phyloP scores from a whole-genome alignment of 192 early-diverging fungal species.

The Coemansia sp. region DNA sequence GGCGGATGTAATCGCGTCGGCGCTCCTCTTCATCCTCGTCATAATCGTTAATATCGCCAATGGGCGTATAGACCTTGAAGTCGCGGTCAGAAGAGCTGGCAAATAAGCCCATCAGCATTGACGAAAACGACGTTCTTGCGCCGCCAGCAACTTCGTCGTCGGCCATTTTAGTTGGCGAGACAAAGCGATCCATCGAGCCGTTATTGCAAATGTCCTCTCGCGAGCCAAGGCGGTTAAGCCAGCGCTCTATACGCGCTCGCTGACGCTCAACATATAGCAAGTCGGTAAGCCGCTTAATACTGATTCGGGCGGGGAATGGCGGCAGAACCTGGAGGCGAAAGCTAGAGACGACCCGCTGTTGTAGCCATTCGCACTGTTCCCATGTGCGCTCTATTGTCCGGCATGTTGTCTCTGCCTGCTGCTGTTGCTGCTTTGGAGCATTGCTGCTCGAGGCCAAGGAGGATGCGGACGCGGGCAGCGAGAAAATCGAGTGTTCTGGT shows the following conservation, averaged over 20 bases:
- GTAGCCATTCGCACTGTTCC: constrained; percentile 57
- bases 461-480: background rate
- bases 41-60: constrained; percentile 50
- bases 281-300: constrained; percentile 19
- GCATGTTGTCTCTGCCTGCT: constrained; percentile 13
- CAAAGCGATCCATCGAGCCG: constrained; percentile 46
- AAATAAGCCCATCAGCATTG: constrained; percentile 47
- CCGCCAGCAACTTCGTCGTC: constrained; percentile 26
- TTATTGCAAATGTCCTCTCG: constrained; percentile 45
- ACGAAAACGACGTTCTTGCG: constrained; percentile 42
- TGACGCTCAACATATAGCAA: constrained; percentile 39
- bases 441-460: constrained; percentile 1
- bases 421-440: constrained; percentile 9
- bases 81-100: constrained; percentile 29
- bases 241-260: constrained; percentile 50
- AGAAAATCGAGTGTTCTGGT: constrained; percentile 11
- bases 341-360: constrained; percentile 36
- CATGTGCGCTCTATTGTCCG: constrained; percentile 50
- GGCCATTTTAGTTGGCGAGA: constrained; percentile 31
- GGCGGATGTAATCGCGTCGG: constrained; percentile 45
- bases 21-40: constrained; percentile 56
- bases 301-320: constrained; percentile 37
- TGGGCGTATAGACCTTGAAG: constrained; percentile 43
- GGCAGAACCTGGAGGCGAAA: constrained; percentile 52
- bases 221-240: constrained; percentile 51